Evolutionary conservation across 139 green algal genomes (phyloP).

Genomic region (Chlamydomonas sp.): DNA sequence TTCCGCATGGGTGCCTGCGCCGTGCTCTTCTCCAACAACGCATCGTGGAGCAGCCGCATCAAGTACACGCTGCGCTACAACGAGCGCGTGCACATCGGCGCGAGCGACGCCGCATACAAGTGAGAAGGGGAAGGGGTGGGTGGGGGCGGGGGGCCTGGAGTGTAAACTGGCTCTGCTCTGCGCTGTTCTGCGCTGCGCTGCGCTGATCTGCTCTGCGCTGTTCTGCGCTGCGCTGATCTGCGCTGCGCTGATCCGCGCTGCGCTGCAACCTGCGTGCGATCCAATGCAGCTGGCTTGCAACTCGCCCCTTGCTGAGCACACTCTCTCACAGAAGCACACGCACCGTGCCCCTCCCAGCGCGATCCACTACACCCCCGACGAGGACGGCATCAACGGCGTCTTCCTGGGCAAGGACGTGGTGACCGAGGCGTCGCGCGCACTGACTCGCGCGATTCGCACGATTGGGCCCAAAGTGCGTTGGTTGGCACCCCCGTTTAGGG

Average conservation of each 20-base stretch:
- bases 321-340: no score
- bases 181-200: no score
- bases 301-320: no score
- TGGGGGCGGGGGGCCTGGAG: neutral
- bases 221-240: no score
- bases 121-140: conserved; percentile 7
- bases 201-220: no score
- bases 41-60: conserved; percentile 5
- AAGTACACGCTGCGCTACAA: conserved; percentile 47
- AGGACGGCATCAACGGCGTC: conserved; percentile 12
- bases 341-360: no score
- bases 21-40: neutral
- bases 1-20: conserved; percentile 45
- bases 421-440: conserved; percentile 31
- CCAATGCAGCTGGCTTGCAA: no score
- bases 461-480: conserved; percentile 21
- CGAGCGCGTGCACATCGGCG: conserved; percentile 38
- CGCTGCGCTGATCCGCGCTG: no score
- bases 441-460: conserved; percentile 33
- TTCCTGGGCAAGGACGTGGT: conserved; percentile 37
- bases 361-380: conserved; percentile 21
- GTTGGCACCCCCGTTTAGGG: no score
- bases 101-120: conserved; percentile 33
- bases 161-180: no score
- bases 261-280: no score